Evolutionary conservation across 352 stramenopile species (phyloP).

Genomic region (Phytopythium mirpurense): DNA sequence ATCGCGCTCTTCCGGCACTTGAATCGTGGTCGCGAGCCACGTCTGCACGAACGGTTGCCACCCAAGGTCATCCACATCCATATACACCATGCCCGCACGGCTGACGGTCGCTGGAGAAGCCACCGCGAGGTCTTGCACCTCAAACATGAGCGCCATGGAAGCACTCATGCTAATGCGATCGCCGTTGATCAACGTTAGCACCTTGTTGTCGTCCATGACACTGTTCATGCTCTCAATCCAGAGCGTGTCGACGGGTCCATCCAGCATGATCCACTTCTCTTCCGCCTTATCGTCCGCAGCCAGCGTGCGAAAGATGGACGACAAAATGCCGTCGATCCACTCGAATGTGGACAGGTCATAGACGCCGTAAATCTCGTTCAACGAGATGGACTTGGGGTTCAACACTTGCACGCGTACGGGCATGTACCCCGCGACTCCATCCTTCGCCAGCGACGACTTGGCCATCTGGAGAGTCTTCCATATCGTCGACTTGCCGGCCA

Average conservation of each 20-base stretch:
- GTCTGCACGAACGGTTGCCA: conserved; percentile 77
- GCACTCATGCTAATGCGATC: conserved; percentile 83
- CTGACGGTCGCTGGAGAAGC: conserved; percentile 93
- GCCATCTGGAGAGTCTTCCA: conserved; percentile 75
- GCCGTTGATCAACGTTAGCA: conserved; percentile 83
- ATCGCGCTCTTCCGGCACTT: conserved; percentile 55
- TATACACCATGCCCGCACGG: conserved; percentile 93
- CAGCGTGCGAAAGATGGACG: conserved; percentile 73
- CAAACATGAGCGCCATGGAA: conserved; percentile 91
- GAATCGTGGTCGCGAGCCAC: conserved; percentile 65
- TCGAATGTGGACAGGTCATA: conserved; percentile 86
- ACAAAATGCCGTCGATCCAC: conserved; percentile 85
- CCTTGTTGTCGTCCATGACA: conserved; percentile 89
- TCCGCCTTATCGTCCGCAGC: conserved; percentile 71
- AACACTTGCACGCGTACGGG: conserved; percentile 84
- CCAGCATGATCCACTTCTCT: conserved; percentile 88
- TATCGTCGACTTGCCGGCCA: conserved; percentile 87
- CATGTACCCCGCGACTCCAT: conserved; percentile 65
- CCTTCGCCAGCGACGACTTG: conserved; percentile 74
- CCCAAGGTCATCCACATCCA: conserved; percentile 82
- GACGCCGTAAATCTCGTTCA: conserved; percentile 90
- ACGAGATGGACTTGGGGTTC: conserved; percentile 87
- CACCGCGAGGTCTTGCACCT: conserved; percentile 92
- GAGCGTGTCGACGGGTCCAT: conserved; percentile 83
- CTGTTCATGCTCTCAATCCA: conserved; percentile 91